Conservation (phyloP, 2,329 filamentous ascomycete species). For the Phialocephala subalpina region DNA sequence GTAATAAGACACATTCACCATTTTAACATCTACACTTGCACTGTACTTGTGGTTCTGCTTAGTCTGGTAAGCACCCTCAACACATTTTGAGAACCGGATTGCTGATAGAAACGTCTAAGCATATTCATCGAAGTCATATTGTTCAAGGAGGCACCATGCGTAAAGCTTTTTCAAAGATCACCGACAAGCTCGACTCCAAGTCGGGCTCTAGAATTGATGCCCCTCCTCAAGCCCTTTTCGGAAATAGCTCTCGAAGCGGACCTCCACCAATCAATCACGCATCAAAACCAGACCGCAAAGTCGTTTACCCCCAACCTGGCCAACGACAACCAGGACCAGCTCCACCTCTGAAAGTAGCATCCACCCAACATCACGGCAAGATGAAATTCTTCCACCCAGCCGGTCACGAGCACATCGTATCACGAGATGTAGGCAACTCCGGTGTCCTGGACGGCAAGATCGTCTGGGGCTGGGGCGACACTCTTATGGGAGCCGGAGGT, state of each 20-base stretch:
- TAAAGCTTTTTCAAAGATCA: constrained; percentile 15
- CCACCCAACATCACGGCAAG: constrained; percentile 15
- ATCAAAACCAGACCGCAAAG: constrained; percentile 11
- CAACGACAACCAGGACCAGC: constrained; percentile 5
- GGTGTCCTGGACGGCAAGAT: constrained; percentile 15
- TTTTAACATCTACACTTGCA: not conserved
- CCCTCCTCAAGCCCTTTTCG: not conserved
- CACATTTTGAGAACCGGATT: not conserved
- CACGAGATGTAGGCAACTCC: constrained; percentile 16
- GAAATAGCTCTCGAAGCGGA: not conserved
- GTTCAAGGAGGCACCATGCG: not conserved
- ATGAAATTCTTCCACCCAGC: constrained; percentile 19
- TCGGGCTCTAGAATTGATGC: not conserved
- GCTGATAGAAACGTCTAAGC: not conserved
- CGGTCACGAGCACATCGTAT: constrained; percentile 17
- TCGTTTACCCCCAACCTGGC: constrained; percentile 15
- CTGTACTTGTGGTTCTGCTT: not conserved
- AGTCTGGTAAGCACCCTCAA: not conserved
- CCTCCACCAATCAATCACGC: constrained; percentile 10
- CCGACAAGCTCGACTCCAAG: constrained; percentile 18
- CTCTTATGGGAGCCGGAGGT: constrained; percentile 17
- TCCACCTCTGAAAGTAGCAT: constrained; percentile 9
- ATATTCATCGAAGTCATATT: not conserved
- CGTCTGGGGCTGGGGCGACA: constrained; percentile 22
- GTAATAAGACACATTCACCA: too few species aligned